Evolutionary conservation across 495 filamentous ascomycete species (phyloP), one percentile per base, ranked within the genome.

Genomic region (Amorphotheca resinae): DNA sequence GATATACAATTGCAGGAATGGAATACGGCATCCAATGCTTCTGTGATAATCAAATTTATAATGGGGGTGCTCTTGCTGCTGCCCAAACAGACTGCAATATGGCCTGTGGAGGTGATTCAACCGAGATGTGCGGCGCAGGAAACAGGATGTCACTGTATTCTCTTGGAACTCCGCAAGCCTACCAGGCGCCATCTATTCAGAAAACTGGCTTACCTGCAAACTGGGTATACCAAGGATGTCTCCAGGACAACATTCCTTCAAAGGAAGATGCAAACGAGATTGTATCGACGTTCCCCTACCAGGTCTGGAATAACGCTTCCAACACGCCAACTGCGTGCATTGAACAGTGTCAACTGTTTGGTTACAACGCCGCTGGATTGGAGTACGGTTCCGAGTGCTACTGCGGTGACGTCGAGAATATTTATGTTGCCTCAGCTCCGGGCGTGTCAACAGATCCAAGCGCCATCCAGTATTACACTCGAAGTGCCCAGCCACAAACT

Each of bases 11-110:
- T 38, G 66, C 55, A 35, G 65, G 63, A 11, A 56, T 64, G 53
- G 66, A 69, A 45, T 71, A 62, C 32, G 53, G 60, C 16, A 73
- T 42, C 30, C 52, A 66, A 42, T 68, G 67, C 53, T 66, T 44
- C 33, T 53, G 50, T 38, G 50, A 39, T 25, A 47, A 44, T 18
- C n/a, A 41, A 9, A 39, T 52, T 12, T 28, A 62, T 18, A 64
- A 61, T 11, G 56, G 60, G 15, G 48, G 42, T 8, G 35, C 25
- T 1, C 14, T 40, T n/a, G 41, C 40, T 3, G 25, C 44, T 2
- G 52, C 63, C 26, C 74, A 80, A 36, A 46, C 54, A 9, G 67
- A 74, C 41, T 77, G 73, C 52, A 72, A 59, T 48, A 65, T 67
- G 55, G 50, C 62, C 17, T 79, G 74, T 56, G 40, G 50, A 28